Evolutionary conservation across 2,329 filamentous ascomycete genomes (phyloP).

Genomic region (Xylariales sp.): DNA sequence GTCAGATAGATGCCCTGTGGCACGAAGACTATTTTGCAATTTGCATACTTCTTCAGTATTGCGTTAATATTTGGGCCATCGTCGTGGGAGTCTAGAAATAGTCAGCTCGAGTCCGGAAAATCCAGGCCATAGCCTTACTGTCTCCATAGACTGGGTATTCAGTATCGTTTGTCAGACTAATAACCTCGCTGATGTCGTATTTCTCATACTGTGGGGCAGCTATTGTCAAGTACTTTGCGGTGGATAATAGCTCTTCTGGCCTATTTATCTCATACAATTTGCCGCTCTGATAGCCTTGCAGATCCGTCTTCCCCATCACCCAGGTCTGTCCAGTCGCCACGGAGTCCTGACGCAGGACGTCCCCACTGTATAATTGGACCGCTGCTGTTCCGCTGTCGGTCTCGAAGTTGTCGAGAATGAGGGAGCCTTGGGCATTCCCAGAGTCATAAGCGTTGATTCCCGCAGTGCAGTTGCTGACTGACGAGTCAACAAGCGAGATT

Average conservation of each 20-base stretch:
- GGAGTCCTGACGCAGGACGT: constrained; percentile 15
- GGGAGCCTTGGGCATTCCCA: constrained; percentile 21
- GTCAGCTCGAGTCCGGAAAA: neutral
- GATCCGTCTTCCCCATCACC: constrained; percentile 22
- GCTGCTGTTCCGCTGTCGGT: constrained; percentile 16
- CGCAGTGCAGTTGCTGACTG: constrained; percentile 20
- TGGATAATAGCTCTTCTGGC: constrained; percentile 23
- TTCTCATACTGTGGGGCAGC: constrained; percentile 36
- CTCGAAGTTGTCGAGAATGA: constrained; percentile 24
- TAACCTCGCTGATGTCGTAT: constrained; percentile 33
- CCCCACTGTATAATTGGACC: constrained; percentile 18
- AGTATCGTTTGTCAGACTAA: constrained; percentile 40
- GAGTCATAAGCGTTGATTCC: constrained; percentile 22
- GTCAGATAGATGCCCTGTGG: constrained; percentile 30
- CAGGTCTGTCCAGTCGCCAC: constrained; percentile 20
- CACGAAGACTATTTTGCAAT: constrained; percentile 35
- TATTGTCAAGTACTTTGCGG: constrained; percentile 34
- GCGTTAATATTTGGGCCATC: constrained; percentile 27
- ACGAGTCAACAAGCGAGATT: constrained; percentile 26
- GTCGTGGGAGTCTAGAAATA: constrained; percentile 22
- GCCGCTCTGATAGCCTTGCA: constrained; percentile 18
- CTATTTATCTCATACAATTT: constrained; percentile 24
- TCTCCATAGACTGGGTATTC: constrained; percentile 36
- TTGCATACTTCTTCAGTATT: constrained; percentile 23
- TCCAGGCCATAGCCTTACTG: neutral